Evolutionary conservation across 371 early-diverging fungal species (phyloP).

Genomic region (Capillidium rhysosporum): DNA sequence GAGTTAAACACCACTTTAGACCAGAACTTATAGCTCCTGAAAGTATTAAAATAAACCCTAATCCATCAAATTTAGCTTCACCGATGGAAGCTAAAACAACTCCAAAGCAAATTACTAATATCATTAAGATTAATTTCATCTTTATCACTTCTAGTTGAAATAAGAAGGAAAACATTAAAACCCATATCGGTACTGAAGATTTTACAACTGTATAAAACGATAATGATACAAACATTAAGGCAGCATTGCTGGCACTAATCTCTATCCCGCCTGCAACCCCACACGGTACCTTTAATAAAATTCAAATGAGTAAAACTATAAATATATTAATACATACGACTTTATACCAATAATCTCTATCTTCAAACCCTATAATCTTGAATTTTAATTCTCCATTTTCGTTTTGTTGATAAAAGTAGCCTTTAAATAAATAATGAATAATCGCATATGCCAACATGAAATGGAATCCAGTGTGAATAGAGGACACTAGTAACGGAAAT

Average conservation of each 20-base stretch:
- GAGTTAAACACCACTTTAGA: constrained; percentile 63
- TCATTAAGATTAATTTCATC: constrained; percentile 37
- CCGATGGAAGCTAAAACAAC: constrained; percentile 66
- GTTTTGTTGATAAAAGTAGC: background rate
- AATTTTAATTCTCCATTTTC: background rate
- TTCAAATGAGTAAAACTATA: background rate
- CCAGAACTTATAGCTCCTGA: constrained; percentile 61
- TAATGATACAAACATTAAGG: constrained; percentile 1
- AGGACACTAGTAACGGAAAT: background rate
- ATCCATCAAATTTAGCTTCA: constrained; percentile 48
- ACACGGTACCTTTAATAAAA: constrained; percentile 1
- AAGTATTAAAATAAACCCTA: constrained; percentile 45
- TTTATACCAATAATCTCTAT: constrained; percentile 1
- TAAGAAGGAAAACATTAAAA: constrained; percentile 70
- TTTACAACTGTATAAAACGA: constrained; percentile 20
- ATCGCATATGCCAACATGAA: background rate
- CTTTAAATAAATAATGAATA: background rate
- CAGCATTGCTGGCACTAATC: constrained; percentile 5
- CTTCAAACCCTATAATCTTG: background rate
- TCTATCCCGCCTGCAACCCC: constrained; percentile 1
- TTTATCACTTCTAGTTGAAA: constrained; percentile 64
- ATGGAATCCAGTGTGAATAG: background rate
- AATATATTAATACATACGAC: background rate
- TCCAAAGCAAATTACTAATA: constrained; percentile 58
- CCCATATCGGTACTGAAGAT: constrained; percentile 69